Base-by-base conservation (phyloP, 2,329 filamentous ascomycete species). In the Pestalotiopsis sp. region DNA sequence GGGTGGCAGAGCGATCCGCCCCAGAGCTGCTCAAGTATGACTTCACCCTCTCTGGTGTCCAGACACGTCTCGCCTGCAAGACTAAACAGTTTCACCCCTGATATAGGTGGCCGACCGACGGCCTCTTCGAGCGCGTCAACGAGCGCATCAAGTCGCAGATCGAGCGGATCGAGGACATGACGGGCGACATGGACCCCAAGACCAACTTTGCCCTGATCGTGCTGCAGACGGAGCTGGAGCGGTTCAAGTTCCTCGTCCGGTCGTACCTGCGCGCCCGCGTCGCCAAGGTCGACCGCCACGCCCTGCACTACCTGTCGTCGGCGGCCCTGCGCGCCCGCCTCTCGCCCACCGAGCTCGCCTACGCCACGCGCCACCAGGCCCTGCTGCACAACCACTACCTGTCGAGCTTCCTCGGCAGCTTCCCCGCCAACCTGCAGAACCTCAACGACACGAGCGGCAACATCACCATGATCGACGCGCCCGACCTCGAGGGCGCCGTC, bases 131-230 rank as follows among this genome's bases (percentile, higher is more conserved):
- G 72, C 90, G 95, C 71, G 88, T 96, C 75, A 92, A 94, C 81
- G 88, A 89, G 69, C 87, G 91, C 69, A 89, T 94, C 71, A 89
- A 90, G 73, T 81, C 82, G 61, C 91, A 93, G 83, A 92, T 93
- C 75, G 87, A 91, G 79, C 87, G 85, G 73, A 89, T 93, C 71
- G 91, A 93, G 81, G 88, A 91, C 69, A 88, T 95, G 86, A 95
- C 92, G 13, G 92, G 92, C 71, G 91, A 93, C 76, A 92, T 95
- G 89, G 94, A 97, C 76, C 92, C 95, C 61, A 94, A 93, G 80
- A 91, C 93, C 72, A 98, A 97, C 79, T 97, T 99, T 79, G 90
- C 90, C 70, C 90, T 98, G 76, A 97, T 98, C 63, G 92, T 99
- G 71, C 91, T 98, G 67, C 96, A 99, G 84, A 98, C 97, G 6